A percentile compares a stretch with the other conserved stretches of the same genome.
These are phyloP conservation scores for Mortierella sp. DNA, from an alignment of 371 early-diverging fungal genomes.

Conservation along the genomic window DNA sequence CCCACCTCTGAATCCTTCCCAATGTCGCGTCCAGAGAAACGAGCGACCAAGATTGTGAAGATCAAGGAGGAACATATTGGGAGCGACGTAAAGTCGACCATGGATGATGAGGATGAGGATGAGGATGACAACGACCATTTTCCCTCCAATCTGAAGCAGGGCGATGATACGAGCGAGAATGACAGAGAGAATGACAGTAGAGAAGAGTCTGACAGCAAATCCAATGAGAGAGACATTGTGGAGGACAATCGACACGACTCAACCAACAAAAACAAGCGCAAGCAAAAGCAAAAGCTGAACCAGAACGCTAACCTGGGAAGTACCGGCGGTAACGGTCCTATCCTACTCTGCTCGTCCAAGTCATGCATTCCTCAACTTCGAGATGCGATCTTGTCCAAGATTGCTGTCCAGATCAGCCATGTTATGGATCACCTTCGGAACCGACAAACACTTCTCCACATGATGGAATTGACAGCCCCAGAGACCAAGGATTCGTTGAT, in stretches of 20 bases:
- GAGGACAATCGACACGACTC: too few relatives aligned
- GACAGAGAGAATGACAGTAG: too few relatives aligned
- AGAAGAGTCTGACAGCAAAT: too few relatives aligned
- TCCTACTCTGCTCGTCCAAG: slow-evolving; percentile 26
- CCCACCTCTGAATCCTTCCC: too few relatives aligned
- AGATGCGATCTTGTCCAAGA: too few relatives aligned
- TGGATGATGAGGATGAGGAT: not conserved
- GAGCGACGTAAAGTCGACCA: not conserved
- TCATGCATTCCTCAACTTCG: slow-evolving; percentile 29
- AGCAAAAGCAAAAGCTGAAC: not conserved
- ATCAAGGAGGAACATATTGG: not conserved
- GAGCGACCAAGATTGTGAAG: not conserved
- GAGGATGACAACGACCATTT: not conserved
- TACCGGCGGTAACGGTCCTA: slow-evolving; percentile 25
- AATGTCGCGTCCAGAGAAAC: too few relatives aligned
- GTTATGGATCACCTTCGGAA: too few relatives aligned
- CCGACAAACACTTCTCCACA: too few relatives aligned
- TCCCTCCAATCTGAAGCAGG: not conserved
- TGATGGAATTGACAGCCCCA: too few relatives aligned
- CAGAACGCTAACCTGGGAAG: slow-evolving; percentile 16
- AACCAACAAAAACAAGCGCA: not conserved
- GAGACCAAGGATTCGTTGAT: too few relatives aligned
- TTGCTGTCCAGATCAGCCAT: too few relatives aligned
- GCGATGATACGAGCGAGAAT: not conserved
- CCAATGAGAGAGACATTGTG: too few relatives aligned